Percentiles rank a stretch among this genome's conserved stretches.
Evolutionary conservation across 2,329 filamentous ascomycete genomes (phyloP).

Genomic region (Fusarium ramigenum): DNA sequence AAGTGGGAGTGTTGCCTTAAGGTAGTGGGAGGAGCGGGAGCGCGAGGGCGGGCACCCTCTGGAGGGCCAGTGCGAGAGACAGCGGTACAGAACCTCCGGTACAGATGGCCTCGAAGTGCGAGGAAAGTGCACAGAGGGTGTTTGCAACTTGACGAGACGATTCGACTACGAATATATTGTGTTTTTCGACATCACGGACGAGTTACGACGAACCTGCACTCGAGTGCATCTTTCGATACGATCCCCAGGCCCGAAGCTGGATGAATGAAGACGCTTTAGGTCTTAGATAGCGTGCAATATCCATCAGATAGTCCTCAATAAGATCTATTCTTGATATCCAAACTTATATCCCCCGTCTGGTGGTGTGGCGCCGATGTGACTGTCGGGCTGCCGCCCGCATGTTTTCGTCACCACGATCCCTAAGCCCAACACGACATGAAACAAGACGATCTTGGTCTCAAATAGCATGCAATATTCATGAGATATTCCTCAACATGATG

Average conservation of each 20-base stretch:
- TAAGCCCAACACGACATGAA: background rate
- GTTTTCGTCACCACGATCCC: too few species aligned
- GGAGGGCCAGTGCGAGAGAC: background rate
- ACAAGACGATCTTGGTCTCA: rapidly evolving
- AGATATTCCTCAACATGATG: background rate
- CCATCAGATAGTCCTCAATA: rapidly evolving
- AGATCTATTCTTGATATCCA: background rate
- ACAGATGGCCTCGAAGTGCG: rapidly evolving
- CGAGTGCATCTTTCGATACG: background rate
- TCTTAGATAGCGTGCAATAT: too few species aligned
- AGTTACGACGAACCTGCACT: background rate
- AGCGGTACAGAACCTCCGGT: too few species aligned
- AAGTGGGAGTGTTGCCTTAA: background rate
- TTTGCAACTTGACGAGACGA: background rate
- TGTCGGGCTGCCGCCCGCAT: too few species aligned
- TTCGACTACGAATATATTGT: background rate
- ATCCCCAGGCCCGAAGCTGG: background rate
- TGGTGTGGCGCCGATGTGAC: background rate
- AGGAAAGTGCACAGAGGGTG: background rate
- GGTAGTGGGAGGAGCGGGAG: background rate
- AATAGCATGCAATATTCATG: rapidly evolving
- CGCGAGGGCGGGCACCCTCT: background rate
- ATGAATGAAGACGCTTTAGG: background rate
- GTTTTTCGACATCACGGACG: background rate
- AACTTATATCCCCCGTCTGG: background rate